Percentiles rank a stretch among this genome's conserved stretches.
phyloP scores from a whole-genome alignment of 2,329 filamentous ascomycete genomes.

The Pyrenophora seminiperda region DNA sequence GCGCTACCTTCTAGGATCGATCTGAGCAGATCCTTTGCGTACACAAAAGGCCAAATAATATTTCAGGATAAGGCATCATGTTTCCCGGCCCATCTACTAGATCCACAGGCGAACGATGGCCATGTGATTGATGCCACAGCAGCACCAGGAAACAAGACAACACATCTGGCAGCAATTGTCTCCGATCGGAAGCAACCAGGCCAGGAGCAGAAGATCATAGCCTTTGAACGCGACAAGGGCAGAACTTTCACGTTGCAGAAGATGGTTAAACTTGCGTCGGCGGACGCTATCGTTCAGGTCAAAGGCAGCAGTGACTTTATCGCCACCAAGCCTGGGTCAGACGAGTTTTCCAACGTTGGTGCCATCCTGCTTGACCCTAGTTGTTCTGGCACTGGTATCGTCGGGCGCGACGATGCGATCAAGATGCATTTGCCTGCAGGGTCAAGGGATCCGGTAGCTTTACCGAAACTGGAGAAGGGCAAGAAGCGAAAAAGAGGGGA shows the following conservation, averaged over 20 bases:
- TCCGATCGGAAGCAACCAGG: slow-evolving; percentile 46
- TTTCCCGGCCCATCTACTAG: slow-evolving; percentile 87
- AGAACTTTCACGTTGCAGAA: slow-evolving; percentile 78
- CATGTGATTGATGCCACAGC: slow-evolving; percentile 92
- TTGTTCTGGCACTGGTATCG: slow-evolving; percentile 93
- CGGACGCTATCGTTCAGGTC: slow-evolving; percentile 68
- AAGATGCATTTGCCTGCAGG: slow-evolving; percentile 61
- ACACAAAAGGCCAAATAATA: slow-evolving; percentile 78
- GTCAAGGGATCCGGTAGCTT: slow-evolving; percentile 27
- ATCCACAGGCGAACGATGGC: slow-evolving; percentile 69
- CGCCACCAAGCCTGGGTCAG: slow-evolving; percentile 68
- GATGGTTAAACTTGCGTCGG: slow-evolving; percentile 82
- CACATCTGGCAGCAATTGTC: slow-evolving; percentile 82
- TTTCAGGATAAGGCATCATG: slow-evolving; percentile 97
- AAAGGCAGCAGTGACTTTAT: slow-evolving; percentile 81
- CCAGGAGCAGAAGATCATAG: slow-evolving; percentile 63
- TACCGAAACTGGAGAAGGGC: slow-evolving; percentile 22
- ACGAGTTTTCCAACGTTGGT: slow-evolving; percentile 71
- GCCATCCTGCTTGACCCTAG: slow-evolving; percentile 88
- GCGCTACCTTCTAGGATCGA: slow-evolving; percentile 75
- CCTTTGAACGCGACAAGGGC: slow-evolving; percentile 75
- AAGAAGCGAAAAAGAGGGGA: slow-evolving; percentile 43
- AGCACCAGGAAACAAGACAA: slow-evolving; percentile 96
- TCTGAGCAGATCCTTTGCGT: slow-evolving; percentile 73
- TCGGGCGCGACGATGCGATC: slow-evolving; percentile 80